Conservation (phyloP, 2,329 filamentous ascomycete species). For the Ophiosphaerella korrae region DNA sequence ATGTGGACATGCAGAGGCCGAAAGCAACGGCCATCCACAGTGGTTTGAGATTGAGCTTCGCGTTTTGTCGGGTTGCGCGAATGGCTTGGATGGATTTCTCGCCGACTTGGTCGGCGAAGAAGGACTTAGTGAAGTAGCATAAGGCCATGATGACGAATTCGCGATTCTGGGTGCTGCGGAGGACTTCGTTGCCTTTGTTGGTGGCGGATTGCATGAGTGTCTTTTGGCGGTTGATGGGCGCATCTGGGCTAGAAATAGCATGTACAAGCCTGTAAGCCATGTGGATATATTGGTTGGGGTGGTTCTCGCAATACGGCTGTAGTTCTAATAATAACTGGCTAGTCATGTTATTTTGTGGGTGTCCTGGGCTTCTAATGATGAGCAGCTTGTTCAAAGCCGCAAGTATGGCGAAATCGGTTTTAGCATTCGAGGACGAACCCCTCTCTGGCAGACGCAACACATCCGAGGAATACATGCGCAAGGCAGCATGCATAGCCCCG, state of each 20-base stretch:
- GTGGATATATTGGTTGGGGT: slow-evolving; percentile 75
- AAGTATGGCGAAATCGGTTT: slow-evolving; percentile 53
- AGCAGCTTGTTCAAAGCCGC: slow-evolving; percentile 56
- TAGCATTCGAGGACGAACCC: slow-evolving; percentile 25
- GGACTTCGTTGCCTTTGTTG: slow-evolving; percentile 66
- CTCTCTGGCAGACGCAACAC: slow-evolving; percentile 59
- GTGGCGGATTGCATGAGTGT: slow-evolving; percentile 67
- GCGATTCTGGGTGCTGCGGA: slow-evolving; percentile 72
- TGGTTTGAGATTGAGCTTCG: slow-evolving; percentile 24
- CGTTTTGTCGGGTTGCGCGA: slow-evolving; percentile 34
- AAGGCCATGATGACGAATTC: slow-evolving; percentile 84
- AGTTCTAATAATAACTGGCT: slow-evolving; percentile 68
- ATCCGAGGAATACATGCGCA: slow-evolving; percentile 67
- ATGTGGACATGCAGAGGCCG: slow-evolving; percentile 39
- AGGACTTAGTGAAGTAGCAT: slow-evolving; percentile 80
- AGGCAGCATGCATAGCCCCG: slow-evolving; percentile 72
- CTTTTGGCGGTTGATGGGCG: slow-evolving; percentile 77
- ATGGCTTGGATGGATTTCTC: slow-evolving; percentile 58
- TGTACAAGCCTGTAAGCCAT: slow-evolving; percentile 78
- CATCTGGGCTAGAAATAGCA: slow-evolving; percentile 65
- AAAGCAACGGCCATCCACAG: slow-evolving; percentile 40
- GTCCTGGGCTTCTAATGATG: slow-evolving; percentile 49
- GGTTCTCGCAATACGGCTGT: slow-evolving; percentile 68
- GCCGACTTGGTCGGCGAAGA: slow-evolving; percentile 82
- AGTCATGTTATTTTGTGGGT: slow-evolving; percentile 58